Percentiles rank a stretch among this genome's conserved stretches.
Evolutionary conservation across 805 yeast species (phyloP).

Genomic region (Starmerella ratchasimensis): DNA sequence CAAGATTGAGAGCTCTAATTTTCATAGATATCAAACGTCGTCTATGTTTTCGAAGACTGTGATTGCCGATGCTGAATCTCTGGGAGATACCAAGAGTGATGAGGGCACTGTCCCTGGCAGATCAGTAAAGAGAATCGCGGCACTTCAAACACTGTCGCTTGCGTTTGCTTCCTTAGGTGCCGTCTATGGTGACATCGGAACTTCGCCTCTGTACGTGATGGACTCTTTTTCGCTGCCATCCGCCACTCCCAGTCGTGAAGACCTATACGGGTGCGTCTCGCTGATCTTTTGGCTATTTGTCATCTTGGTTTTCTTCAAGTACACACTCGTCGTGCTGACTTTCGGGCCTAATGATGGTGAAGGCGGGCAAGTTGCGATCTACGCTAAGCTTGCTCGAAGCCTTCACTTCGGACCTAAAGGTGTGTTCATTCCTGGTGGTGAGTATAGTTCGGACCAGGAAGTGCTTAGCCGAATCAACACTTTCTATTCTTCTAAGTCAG

Average conservation of each 20-base stretch:
- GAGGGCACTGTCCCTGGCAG: too few species aligned
- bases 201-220: slow-evolving; percentile 40
- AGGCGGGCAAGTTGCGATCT: slow-evolving; percentile 54
- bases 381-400: slow-evolving; percentile 41
- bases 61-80: not conserved
- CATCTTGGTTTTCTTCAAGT: slow-evolving; percentile 39
- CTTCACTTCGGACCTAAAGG: slow-evolving; percentile 27
- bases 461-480: slow-evolving; percentile 10
- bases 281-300: slow-evolving; percentile 44
- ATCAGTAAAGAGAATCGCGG: too few species aligned
- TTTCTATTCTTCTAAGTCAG: not conserved
- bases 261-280: slow-evolving; percentile 39
- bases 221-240: slow-evolving; percentile 8
- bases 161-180: slow-evolving; percentile 42
- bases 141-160: slow-evolving; percentile 13
- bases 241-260: slow-evolving; percentile 27
- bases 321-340: slow-evolving; percentile 35
- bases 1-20: too few species aligned
- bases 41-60: not conserved
- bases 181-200: slow-evolving; percentile 52
- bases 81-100: too few species aligned
- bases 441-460: slow-evolving; percentile 7
- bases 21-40: too few species aligned
- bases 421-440: slow-evolving; percentile 10
- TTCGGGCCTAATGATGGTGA: slow-evolving; percentile 46